Conservation (phyloP, 352 stramenopile genomes). For the Phytopythium chamaehyphon region DNA sequence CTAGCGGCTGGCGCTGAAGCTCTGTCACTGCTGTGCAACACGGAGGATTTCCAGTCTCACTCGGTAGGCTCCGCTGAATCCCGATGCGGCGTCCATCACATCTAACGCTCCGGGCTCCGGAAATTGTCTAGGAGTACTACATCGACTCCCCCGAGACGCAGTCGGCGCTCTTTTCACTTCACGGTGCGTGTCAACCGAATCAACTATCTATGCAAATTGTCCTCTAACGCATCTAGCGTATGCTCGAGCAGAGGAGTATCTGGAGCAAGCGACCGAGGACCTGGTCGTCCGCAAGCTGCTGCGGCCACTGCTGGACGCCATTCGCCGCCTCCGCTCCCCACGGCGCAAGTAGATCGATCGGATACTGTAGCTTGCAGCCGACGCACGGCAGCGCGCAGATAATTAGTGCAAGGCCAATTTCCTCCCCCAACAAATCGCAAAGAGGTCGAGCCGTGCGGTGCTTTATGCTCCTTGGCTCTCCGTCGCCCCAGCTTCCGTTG, state of each 20-base stretch:
- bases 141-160: conserved; percentile 60
- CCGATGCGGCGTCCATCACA: not conserved
- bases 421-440: no score
- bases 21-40: conserved; percentile 71
- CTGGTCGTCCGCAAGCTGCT: conserved; percentile 63
- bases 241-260: conserved; percentile 47
- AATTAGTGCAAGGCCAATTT: no score
- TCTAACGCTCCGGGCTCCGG: not conserved
- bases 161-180: conserved; percentile 43
- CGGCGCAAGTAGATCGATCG: conserved; percentile 15
- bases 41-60: conserved; percentile 83
- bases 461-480: no score
- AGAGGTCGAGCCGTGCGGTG: no score
- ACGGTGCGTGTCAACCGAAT: conserved; percentile 43
- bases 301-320: conserved; percentile 64
- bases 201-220: no score
- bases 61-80: conserved; percentile 14
- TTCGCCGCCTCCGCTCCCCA: conserved; percentile 29
- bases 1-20: conserved; percentile 56
- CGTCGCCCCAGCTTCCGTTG: no score
- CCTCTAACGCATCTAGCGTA: no score
- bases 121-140: conserved; percentile 31
- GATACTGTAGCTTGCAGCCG: no score
- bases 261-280: conserved; percentile 60
- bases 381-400: no score